Base-by-base conservation (phyloP, 441 rosid species). In the Daphne laureola region DNA sequence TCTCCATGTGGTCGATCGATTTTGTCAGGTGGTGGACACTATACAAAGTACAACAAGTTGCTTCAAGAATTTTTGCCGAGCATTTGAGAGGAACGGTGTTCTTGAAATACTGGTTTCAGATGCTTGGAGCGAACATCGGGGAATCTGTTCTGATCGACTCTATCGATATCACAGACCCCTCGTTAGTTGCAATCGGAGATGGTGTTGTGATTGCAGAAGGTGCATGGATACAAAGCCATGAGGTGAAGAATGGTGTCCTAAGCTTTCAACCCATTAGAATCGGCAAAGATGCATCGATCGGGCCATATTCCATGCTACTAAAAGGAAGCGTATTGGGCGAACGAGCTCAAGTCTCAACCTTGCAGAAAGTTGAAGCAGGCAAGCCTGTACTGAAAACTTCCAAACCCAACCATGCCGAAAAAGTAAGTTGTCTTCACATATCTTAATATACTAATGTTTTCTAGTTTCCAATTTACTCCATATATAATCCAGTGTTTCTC, bases 21-120 rank as follows among this genome's bases (percentile, higher is more conserved):
- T 84, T 79, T 57, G 78, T 84, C 8, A 79, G 70, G 68, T 84
- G 88, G 92, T 84, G 86, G 92, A 82, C 86, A 54, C 88, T 84
- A 17, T 84, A 81, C 65, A 84, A 79, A 68, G 79, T 62, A 51
- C 86, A 81, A 46, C 81, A 79, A 64, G 65, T 74, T 64, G 65
- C 92, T 55, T 78, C 86, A 4, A 79, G 67, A 67, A 83, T 79
- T 61, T 70, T 84, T 44, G 84, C 88, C 5, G 81, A 68, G 48
- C 81, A 84, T 68, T 70, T 79, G 63, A 76, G 84, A 57, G 92
- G 88, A 54, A 79, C 88, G 0, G 62, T 75, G 17, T 81, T 79
- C 76, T 78, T 84, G 9, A 82, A 79, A 12, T 75, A 69, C 49
- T 81, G 88, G 93, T 82, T 81, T 55, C 67, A 60, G 80, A 74